Evolutionary conservation across 106 monocot genomes (phyloP), one percentile per base, ranked within the genome.

Genomic region (Allium cepa): DNA sequence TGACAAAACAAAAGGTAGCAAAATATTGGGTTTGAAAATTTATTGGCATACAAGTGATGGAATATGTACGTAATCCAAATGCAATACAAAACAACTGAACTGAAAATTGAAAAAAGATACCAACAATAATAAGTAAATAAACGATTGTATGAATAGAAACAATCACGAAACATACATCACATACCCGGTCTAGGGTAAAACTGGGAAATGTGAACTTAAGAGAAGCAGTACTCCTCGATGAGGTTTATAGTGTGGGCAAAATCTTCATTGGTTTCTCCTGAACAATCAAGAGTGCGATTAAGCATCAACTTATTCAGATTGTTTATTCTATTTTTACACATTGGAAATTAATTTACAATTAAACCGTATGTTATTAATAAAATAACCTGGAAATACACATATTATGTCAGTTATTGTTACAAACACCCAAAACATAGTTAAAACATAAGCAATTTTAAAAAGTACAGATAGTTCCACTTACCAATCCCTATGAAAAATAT

Each of bases 141-240:
- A 36, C 36, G 36, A 36, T 4, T 36, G 5, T 36, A 36, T 36
- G 36, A 36, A 36, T 36, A 36, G 36, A 36, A 36, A 36, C 36
- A 36, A 36, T 5, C 36, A 36, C 0, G 36, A 36, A 36, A 22
- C 69, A 26, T 63, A n/a, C n/a, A 57, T 59, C 27, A 61, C 69
- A 13, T 70, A 93, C 99, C 99, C 78, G 99, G 99, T 60, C 99
- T 80, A 22, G 93, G 99, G 75, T 99, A 99, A 71, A 99, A 99
- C 55, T 99, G 99, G 12, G 99, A 99, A 26, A 99, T 99, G 66
- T 99, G 99, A 83, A 99, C 99, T 75, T 99, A 93, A 71, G 99
- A 78, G 28, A 99, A 90, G 51, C 78, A 70, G 71, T 99, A 99
- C n/a, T 99, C 93, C 72, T 93, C 84, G 60, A 99, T 70, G 28